A percentile compares a stretch with the other conserved stretches of the same genome.
Conservation (phyloP, 2,329 filamentous ascomycete genomes). For the Fusarium secorum region DNA sequence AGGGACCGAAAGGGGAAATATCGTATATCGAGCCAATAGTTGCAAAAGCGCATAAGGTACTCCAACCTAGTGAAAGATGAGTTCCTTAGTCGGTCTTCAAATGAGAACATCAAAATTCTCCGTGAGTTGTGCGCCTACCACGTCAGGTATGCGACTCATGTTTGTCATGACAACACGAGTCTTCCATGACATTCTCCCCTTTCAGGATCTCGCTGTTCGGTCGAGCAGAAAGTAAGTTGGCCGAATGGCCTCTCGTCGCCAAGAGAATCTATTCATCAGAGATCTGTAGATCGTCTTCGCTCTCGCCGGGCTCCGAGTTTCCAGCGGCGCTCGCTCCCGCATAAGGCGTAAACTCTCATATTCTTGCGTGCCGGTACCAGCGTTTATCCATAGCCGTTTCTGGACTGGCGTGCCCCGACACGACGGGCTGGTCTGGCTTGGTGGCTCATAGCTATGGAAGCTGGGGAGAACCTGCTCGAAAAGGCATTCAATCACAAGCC, state of each 20-base stretch:
- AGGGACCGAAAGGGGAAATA: neutral
- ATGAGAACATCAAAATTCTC: neutral
- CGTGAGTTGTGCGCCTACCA: neutral
- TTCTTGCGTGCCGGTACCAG: neutral
- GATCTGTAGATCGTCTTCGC: slow-evolving; percentile 6
- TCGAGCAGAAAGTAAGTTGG: slow-evolving; percentile 7
- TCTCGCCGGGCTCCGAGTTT: slow-evolving; percentile 26
- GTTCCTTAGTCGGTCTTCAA: neutral
- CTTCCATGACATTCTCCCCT: neutral
- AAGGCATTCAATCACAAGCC: slow-evolving; percentile 3
- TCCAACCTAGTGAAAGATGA: neutral
- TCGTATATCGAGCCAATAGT: neutral
- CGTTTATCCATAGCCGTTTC: slow-evolving; percentile 13
- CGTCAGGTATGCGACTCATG: neutral
- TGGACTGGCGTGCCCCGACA: slow-evolving; percentile 22
- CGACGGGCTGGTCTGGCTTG: neutral
- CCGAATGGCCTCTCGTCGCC: slow-evolving; percentile 1
- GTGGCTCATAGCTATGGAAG: neutral
- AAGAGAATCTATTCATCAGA: slow-evolving; percentile 13
- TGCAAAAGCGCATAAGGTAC: neutral
- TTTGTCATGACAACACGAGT: neutral
- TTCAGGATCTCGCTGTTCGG: neutral
- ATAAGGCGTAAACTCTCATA: neutral
- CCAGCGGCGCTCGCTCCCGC: slow-evolving; percentile 15
- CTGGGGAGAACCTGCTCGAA: neutral